Evolutionary conservation across 306 rosid species (phyloP).

Genomic region (Malus sieversii): DNA sequence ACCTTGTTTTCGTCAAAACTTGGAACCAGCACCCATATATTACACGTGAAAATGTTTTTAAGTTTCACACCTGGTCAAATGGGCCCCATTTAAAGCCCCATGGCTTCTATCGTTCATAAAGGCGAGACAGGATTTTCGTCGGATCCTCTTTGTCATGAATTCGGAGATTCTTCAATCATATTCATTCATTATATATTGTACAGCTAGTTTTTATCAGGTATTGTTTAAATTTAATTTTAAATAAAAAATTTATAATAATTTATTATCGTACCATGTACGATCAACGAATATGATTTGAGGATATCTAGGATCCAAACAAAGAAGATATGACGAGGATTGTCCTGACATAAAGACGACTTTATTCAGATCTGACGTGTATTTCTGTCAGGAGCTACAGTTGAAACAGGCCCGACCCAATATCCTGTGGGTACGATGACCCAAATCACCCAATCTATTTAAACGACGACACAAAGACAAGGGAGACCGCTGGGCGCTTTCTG

Average conservation of each 20-base stretch:
- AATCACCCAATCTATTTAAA: background rate
- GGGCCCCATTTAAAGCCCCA: background rate
- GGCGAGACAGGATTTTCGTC: background rate
- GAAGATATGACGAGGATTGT: too few relatives aligned
- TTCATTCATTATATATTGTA: accelerated
- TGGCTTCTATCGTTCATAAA: background rate
- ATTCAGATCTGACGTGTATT: background rate
- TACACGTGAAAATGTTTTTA: constrained; percentile 1
- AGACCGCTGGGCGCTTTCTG: too few relatives aligned
- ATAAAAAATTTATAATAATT: too few relatives aligned
- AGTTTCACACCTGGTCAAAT: background rate
- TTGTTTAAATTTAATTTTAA: too few relatives aligned
- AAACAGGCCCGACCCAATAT: background rate
- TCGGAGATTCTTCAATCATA: accelerated
- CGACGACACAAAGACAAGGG: background rate
- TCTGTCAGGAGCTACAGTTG: background rate
- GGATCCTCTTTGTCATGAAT: too few relatives aligned
- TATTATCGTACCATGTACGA: accelerated
- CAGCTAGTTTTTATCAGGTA: too few relatives aligned
- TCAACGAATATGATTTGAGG: accelerated
- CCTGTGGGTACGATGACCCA: background rate
- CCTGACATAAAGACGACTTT: background rate
- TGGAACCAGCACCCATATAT: background rate
- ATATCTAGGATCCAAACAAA: too few relatives aligned
- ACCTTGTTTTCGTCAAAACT: background rate